Evolutionary conservation across 805 yeast species (phyloP).

Genomic region (Saccharomyces jurei): DNA sequence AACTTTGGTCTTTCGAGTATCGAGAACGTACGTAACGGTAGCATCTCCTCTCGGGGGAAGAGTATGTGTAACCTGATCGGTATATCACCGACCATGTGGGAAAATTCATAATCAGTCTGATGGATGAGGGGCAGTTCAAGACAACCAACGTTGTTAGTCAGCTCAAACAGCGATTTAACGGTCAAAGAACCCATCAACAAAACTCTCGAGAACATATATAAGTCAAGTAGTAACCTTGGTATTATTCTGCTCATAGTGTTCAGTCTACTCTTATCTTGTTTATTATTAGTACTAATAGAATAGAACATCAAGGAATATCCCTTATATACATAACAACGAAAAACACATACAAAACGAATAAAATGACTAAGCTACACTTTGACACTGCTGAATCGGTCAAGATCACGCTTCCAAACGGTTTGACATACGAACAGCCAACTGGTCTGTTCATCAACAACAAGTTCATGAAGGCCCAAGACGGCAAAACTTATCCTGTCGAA

Average conservation of each 20-base stretch:
- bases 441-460: constrained; percentile 87
- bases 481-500: constrained; percentile 46
- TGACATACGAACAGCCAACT: constrained; percentile 66
- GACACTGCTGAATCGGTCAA: constrained; percentile 30
- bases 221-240: not conserved
- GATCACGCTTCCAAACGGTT: constrained; percentile 58
- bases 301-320: not conserved
- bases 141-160: not conserved
- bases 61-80: not conserved
- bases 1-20: not conserved
- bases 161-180: not conserved
- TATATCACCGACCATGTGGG: not conserved
- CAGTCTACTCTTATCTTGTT: not conserved
- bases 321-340: constrained; percentile 41
- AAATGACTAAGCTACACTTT: constrained; percentile 6
- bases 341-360: constrained; percentile 28
- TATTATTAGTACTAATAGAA: not conserved
- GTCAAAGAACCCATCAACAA: not conserved
- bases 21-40: not conserved
- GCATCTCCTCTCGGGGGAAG: not conserved
- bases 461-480: constrained; percentile 51
- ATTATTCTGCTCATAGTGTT: not conserved
- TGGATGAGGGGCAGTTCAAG: not conserved
- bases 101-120: not conserved
- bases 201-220: not conserved